Evolutionary conservation across 208 protist species (phyloP).

Genomic region (Crithidia thermophila): DNA sequence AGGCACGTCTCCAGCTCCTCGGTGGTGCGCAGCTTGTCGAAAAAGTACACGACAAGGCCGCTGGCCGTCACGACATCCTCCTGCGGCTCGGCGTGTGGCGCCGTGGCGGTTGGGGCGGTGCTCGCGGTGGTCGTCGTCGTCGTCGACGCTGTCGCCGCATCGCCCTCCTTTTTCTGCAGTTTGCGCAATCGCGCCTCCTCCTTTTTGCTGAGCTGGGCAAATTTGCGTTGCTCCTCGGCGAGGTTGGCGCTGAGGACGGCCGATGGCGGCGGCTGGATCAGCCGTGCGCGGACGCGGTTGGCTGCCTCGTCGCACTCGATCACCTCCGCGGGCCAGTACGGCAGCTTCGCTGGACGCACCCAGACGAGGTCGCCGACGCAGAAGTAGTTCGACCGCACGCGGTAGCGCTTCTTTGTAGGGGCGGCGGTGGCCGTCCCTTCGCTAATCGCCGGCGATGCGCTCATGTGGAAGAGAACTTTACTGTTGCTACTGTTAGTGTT

Average conservation of each 20-base stretch:
- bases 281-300: conserved; percentile 63
- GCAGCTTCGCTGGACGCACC: conserved; percentile 68
- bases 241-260: conserved; percentile 47
- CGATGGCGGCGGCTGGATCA: conserved; percentile 58
- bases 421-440: not conserved
- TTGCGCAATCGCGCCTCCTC: conserved; percentile 24
- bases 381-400: conserved; percentile 81
- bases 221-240: conserved; percentile 34
- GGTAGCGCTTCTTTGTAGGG: conserved; percentile 32
- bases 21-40: conserved; percentile 75
- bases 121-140: not conserved
- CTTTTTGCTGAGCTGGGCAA: conserved; percentile 17
- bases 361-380: conserved; percentile 82
- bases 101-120: not conserved
- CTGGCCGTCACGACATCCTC: conserved; percentile 56
- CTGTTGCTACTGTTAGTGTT: too few relatives aligned
- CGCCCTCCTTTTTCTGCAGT: conserved; percentile 26
- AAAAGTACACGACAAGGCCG: conserved; percentile 75
- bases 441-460: too few relatives aligned
- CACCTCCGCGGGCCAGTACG: conserved; percentile 90
- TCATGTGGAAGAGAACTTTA: too few relatives aligned
- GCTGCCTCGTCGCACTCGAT: conserved; percentile 48
- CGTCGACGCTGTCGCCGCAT: not conserved
- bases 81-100: conserved; percentile 6
- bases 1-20: conserved; percentile 74